Evolutionary conservation across 2,329 filamentous ascomycete species (phyloP), one percentile per base, ranked within the genome.

Genomic region (Septoria linicola): DNA sequence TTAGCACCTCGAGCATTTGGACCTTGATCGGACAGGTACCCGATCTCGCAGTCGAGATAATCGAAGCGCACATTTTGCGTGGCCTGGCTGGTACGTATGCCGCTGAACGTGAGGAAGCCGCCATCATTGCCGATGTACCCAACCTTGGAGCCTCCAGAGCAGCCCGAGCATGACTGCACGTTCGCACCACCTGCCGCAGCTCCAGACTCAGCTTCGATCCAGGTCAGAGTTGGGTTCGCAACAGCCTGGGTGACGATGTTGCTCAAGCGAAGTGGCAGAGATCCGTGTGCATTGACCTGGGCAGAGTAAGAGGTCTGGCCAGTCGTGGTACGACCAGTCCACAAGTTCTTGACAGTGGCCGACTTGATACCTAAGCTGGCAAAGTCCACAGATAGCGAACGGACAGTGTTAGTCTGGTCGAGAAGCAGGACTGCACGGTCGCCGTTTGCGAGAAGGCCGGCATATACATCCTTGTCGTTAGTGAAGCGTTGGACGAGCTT

Each of bases 401-500:
- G 64, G 0, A 62, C 60, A 5, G 60, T 50, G 49, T 73, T 73
- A 16, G 58, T 66, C 57, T 68, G 70, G 42, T 74, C 72, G 21
- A 71, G 63, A 5, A 73, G 51, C 3, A 68, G 67, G 2, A 73
- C 56, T 8, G 71, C 66, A 13, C 63, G 59, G 21, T 68, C 64
- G 6, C 64, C 65, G 14, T 63, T 66, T 1, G 67, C 64, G 1
- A 74, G 66, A 6, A 66, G 59, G 7, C 71, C 71, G 5, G 65
- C 60, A 64, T 66, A 74, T 7, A 72, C 52, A 37, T 74, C 72
- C 55, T 65, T 67, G 43, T 72, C 67, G 40, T 68, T 66, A 0
- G 69, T 70, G 50, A 67, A 69, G 25, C 72, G 63, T 13, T 68
- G 69, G 1, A 75, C 63, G 1, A 84, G 67, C n/a, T 70, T 70